A percentile compares a stretch with the other conserved stretches of the same genome.
Evolutionary conservation across 179 eudicot genomes (phyloP).

Genomic region (Spinacia oleracea): DNA sequence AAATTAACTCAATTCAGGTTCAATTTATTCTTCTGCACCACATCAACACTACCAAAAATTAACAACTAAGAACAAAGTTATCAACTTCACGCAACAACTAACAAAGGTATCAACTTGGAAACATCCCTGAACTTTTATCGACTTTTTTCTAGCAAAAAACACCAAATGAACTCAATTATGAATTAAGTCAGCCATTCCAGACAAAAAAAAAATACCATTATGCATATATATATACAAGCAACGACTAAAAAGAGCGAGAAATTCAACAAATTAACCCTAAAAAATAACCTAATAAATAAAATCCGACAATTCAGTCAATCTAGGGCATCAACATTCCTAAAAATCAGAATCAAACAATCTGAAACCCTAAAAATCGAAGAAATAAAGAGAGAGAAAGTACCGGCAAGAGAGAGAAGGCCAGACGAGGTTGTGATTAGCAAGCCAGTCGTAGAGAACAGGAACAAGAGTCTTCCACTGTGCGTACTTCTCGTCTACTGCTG

Average conservation of each 20-base stretch:
- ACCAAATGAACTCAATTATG: not conserved
- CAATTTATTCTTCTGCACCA: not conserved
- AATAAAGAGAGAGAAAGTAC: constrained; percentile 28
- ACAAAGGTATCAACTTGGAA: no score
- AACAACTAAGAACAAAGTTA: not conserved
- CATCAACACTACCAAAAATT: not conserved
- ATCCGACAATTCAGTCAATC: not conserved
- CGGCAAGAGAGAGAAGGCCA: constrained; percentile 99
- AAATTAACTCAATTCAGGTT: not conserved
- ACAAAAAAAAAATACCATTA: not conserved
- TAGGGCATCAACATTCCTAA: not conserved
- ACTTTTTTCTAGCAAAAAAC: not conserved
- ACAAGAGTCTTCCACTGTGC: constrained; percentile 87
- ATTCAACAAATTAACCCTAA: not conserved
- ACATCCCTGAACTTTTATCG: not conserved
- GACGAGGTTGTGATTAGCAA: constrained; percentile 89
- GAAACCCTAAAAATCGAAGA: not conserved
- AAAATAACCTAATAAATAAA: not conserved
- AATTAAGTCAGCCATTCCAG: not conserved
- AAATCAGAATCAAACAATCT: not conserved
- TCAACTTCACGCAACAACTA: no score
- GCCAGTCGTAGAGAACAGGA: constrained; percentile 92
- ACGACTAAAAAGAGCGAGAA: not conserved
- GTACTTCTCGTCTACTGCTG: constrained; percentile 71
- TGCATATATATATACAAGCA: no score